These are phyloP conservation scores for Botrytis elliptica DNA, from an alignment of 2,329 filamentous ascomycete genomes.

Conservation along the genomic window DNA sequence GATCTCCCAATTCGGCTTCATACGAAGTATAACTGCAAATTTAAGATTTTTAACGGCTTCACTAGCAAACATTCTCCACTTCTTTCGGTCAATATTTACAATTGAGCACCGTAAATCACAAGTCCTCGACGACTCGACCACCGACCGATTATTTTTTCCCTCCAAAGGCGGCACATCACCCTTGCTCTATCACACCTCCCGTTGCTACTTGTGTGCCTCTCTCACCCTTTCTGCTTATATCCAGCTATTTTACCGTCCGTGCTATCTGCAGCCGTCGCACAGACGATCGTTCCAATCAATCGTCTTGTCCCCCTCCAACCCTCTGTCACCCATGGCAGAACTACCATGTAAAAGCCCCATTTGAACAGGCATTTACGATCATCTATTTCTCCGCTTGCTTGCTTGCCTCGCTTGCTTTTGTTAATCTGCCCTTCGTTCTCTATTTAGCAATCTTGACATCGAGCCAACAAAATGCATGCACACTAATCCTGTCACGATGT, in stretches of 20 bases:
- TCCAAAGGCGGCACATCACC: neutral
- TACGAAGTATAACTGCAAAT: neutral
- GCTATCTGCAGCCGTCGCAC: conserved; percentile 5
- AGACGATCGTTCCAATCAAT: conserved; percentile 9
- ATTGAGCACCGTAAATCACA: conserved; percentile 4
- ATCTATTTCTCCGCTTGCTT: conserved; percentile 9
- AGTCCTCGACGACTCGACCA: neutral
- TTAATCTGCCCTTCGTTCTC: neutral
- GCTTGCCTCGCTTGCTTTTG: neutral
- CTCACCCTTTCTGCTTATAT: neutral
- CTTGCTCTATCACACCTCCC: conserved; percentile 2
- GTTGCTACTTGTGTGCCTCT: neutral
- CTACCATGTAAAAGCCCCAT: conserved; percentile 7
- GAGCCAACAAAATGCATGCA: conserved; percentile 16
- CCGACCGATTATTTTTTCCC: neutral
- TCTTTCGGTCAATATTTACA: neutral
- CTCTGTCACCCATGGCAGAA: neutral
- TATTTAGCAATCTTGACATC: neutral
- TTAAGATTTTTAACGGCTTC: neutral
- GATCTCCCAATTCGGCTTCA: neutral
- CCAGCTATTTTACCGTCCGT: neutral
- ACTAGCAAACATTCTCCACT: neutral
- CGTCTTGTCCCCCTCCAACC: conserved; percentile 6
- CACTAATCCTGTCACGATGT: conserved; percentile 6
- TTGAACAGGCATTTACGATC: conserved; percentile 1